Percentiles rank a stretch among this genome's conserved stretches.
Conservation (phyloP, 2,329 filamentous ascomycete species). For the Elsinoe fawcettii region DNA sequence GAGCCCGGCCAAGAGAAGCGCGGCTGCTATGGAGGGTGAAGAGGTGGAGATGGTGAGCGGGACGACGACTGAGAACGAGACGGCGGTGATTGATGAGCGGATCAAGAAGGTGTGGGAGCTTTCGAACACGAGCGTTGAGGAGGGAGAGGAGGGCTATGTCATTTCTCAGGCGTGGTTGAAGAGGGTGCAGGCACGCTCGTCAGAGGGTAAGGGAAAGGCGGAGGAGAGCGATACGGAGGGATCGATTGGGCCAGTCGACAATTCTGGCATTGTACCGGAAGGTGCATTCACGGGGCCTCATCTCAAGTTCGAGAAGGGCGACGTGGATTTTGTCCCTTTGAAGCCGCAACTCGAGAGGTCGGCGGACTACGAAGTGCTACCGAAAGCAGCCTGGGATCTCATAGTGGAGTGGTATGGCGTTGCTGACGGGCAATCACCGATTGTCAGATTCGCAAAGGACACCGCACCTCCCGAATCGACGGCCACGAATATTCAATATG, state of each 20-base stretch:
- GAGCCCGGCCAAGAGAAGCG: slow-evolving; percentile 49
- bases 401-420: slow-evolving; percentile 77
- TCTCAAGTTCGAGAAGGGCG: slow-evolving; percentile 21
- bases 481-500: slow-evolving; percentile 64
- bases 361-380: slow-evolving; percentile 71
- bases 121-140: slow-evolving; percentile 49
- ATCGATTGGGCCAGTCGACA: slow-evolving; percentile 74
- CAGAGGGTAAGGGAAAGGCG: slow-evolving; percentile 48
- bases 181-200: slow-evolving; percentile 59
- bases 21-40: slow-evolving; percentile 46
- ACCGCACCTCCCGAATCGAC: slow-evolving; percentile 53
- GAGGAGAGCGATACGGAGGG: slow-evolving; percentile 51
- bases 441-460: slow-evolving; percentile 71
- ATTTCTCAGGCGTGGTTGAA: slow-evolving; percentile 74
- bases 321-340: slow-evolving; percentile 57
- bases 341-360: slow-evolving; percentile 55
- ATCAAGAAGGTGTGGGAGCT: slow-evolving; percentile 63
- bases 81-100: slow-evolving; percentile 53
- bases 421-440: slow-evolving; percentile 59
- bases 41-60: not conserved
- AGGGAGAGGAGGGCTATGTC: slow-evolving; percentile 68
- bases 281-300: slow-evolving; percentile 25
- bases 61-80: not conserved
- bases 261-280: slow-evolving; percentile 63
- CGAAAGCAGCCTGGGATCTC: slow-evolving; percentile 71